These are phyloP conservation scores for Arthroderma uncinatum DNA, from an alignment of 2,329 filamentous ascomycete genomes.

Conservation along the genomic window DNA sequence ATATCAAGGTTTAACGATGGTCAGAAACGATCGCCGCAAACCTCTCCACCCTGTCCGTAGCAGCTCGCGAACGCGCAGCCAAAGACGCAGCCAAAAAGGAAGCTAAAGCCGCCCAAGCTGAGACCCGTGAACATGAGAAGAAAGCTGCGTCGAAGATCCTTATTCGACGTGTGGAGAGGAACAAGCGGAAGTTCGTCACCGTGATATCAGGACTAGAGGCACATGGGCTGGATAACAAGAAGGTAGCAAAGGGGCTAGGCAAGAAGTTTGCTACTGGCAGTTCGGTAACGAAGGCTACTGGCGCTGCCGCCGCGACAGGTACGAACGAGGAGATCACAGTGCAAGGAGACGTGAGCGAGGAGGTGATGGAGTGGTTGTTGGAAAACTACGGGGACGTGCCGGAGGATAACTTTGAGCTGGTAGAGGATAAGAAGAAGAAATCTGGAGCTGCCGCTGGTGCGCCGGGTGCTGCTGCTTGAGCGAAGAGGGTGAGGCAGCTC, in stretches of 20 bases:
- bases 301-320: conserved; percentile 45
- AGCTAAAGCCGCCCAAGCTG: conserved; percentile 78
- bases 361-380: conserved; percentile 80
- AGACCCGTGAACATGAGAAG: conserved; percentile 70
- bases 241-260: conserved; percentile 88
- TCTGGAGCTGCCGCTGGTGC: conserved; percentile 21
- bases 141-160: conserved; percentile 71
- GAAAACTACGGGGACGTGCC: conserved; percentile 86
- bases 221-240: conserved; percentile 87
- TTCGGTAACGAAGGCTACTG: conserved; percentile 78
- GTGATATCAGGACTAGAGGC: conserved; percentile 82
- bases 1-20: neutral
- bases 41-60: conserved; percentile 73
- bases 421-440: conserved; percentile 97
- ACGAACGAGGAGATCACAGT: conserved; percentile 80
- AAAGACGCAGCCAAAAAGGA: conserved; percentile 97
- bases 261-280: conserved; percentile 97
- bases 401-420: conserved; percentile 85
- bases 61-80: conserved; percentile 85
- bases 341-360: conserved; percentile 90
- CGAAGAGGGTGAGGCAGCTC: neutral
- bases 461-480: neutral
- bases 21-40: conserved; percentile 71
- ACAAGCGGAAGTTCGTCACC: conserved; percentile 95
- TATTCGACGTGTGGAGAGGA: conserved; percentile 95